These are phyloP conservation scores for Azolla pinnata DNA, from an alignment of 75 land plant species.

Conservation along the genomic window DNA sequence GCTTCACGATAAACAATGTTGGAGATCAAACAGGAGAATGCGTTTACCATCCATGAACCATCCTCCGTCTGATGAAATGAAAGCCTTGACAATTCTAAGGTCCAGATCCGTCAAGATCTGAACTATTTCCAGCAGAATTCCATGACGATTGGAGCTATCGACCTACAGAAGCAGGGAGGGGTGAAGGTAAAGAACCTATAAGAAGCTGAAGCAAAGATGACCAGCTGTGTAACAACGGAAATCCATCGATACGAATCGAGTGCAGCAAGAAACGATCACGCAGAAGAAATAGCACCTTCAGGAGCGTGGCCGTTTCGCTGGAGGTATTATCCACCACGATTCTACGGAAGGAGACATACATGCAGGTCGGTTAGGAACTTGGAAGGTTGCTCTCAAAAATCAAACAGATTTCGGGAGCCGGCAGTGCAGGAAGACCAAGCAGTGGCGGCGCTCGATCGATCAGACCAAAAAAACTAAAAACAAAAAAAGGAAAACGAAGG, in stretches of 20 bases:
- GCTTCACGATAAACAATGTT: background rate
- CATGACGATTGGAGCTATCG: conserved; percentile 66
- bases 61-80: conserved; percentile 76
- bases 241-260: background rate
- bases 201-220: background rate
- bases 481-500: no score
- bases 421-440: no score
- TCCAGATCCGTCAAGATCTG: conserved; percentile 70
- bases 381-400: no score
- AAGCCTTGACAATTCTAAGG: conserved; percentile 53
- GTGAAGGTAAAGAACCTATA: background rate
- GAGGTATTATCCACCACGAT: conserved; percentile 55
- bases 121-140: conserved; percentile 64
- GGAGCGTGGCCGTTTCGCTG: conserved; percentile 39
- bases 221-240: background rate
- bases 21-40: background rate
- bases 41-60: conserved; percentile 92
- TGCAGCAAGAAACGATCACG: background rate
- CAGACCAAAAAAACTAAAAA: no score
- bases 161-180: conserved; percentile 31
- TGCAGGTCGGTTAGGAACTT: no score
- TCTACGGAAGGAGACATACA: no score
- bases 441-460: no score
- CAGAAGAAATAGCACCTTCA: conserved; percentile 31
- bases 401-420: no score